Base-by-base conservation (phyloP, 306 rosid species). In the Trifolium subterraneum region DNA sequence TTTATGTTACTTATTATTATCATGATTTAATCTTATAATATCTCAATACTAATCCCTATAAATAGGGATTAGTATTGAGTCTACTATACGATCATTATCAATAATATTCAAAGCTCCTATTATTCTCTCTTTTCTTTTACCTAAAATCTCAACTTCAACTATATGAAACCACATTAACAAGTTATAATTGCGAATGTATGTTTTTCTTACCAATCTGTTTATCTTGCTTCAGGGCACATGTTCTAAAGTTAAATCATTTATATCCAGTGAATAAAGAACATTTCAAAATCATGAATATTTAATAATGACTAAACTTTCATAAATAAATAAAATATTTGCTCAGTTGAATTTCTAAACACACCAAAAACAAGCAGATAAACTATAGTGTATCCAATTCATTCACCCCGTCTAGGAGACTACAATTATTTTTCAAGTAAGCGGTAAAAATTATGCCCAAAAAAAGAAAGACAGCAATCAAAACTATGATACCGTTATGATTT, bases 161-260 rank as follows among this genome's bases (percentile, higher is more conserved):
- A 41, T 4, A 10, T 11, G 67, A 80, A 72, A 56, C 44, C 47
- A 44, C 70, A 7, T 19, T 16, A 52, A 36, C 36, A 64, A 10
- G 27, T 72, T 36, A 69, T 27, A 64, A 50, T 31, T 7, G 10
- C 22, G 63, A 74, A 78, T 68, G 27, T 70, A 47, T 7, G 47
- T 39, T 38, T 77, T 72, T 23, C 15, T 33, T 7, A 36, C 36
- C 48, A 27, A 47, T 33, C 51, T 20, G 59, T 67, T 47, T 25
- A 59, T 64, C 38, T 59, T 67, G 59, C 64, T 65, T 59, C 31
- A 22, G 41, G 16, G 68, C 13, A 47, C 62, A 58, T 42, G 75
- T 56, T 65, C 9, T 33, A 48, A 18, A 50, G 63, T 66, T 77
- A 72, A 77, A 51, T 55, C 6, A 67, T 77, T 59, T 66, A 29